Evolutionary conservation across 2,329 filamentous ascomycete genomes (phyloP).

Genomic region (Stagonosporopsis rhizophila): DNA sequence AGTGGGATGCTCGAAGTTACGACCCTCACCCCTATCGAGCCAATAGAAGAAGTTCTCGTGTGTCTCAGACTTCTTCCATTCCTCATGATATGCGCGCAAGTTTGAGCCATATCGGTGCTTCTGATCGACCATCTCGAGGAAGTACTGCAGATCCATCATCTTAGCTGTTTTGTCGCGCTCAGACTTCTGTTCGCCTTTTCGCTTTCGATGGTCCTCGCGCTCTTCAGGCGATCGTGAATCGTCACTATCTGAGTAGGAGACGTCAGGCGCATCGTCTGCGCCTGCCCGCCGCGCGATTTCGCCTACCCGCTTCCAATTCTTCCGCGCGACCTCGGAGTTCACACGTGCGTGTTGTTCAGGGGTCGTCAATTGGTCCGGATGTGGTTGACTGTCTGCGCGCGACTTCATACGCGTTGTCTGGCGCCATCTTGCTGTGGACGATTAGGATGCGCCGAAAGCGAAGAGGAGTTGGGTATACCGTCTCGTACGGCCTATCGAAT

Average conservation of each 20-base stretch:
- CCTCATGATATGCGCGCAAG: slow-evolving; percentile 78
- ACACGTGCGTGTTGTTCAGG: slow-evolving; percentile 39
- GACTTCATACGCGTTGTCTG: slow-evolving; percentile 57
- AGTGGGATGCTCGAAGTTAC: slow-evolving; percentile 69
- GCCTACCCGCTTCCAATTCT: slow-evolving; percentile 78
- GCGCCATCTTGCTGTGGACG: slow-evolving; percentile 59
- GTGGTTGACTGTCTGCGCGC: slow-evolving; percentile 43
- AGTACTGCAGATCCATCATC: slow-evolving; percentile 86
- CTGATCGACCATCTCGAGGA: slow-evolving; percentile 82
- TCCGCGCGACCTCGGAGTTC: slow-evolving; percentile 58
- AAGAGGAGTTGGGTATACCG: slow-evolving; percentile 39
- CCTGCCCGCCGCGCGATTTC: slow-evolving; percentile 75
- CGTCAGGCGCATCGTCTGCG: slow-evolving; percentile 66
- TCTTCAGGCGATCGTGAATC: slow-evolving; percentile 46
- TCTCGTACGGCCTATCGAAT: slow-evolving; percentile 58
- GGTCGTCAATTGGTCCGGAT: slow-evolving; percentile 23
- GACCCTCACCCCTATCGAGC: slow-evolving; percentile 83
- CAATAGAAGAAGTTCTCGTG: slow-evolving; percentile 94
- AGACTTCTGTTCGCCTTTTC: slow-evolving; percentile 59
- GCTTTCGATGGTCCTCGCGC: slow-evolving; percentile 40
- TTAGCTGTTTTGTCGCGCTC: slow-evolving; percentile 71
- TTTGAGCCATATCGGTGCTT: slow-evolving; percentile 91
- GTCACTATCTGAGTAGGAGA: slow-evolving; percentile 55
- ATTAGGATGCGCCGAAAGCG: slow-evolving; percentile 36
- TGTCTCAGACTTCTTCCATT: slow-evolving; percentile 80